phyloP scores from a whole-genome alignment of 1,284 basidiomycete genomes.

The Inonotus hispidus region DNA sequence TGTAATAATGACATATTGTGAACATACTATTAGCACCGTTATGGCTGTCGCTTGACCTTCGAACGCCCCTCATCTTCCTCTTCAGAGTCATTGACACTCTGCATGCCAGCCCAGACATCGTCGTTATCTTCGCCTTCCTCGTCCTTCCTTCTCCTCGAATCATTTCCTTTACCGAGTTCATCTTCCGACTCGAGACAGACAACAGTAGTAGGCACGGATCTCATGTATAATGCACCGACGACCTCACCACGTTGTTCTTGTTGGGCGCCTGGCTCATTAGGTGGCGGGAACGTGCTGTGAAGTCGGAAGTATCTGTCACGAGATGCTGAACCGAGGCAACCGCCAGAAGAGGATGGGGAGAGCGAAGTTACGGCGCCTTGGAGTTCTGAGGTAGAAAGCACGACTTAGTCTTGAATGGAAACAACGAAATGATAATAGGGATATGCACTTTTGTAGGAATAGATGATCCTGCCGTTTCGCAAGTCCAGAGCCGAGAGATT shows the following conservation, averaged over 20 bases:
- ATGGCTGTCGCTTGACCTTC: background rate
- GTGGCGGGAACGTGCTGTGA: conserved; percentile 59
- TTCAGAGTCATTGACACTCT: conserved; percentile 27
- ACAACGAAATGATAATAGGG: conserved; percentile 2
- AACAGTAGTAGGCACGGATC: conserved; percentile 57
- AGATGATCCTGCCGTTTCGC: conserved; percentile 65
- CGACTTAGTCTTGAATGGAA: background rate
- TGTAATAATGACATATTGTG: background rate
- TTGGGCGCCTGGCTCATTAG: conserved; percentile 43
- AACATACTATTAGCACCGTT: background rate
- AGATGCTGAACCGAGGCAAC: conserved; percentile 51
- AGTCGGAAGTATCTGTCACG: conserved; percentile 72
- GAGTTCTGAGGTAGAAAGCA: conserved; percentile 40
- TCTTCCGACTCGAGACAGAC: conserved; percentile 44
- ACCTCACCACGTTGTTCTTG: conserved; percentile 62
- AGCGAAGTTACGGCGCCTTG: conserved; percentile 65
- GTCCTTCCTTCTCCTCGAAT: conserved; percentile 14
- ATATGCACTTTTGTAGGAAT: conserved; percentile 63
- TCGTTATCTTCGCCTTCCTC: conserved; percentile 40
- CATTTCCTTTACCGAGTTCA: conserved; percentile 19
- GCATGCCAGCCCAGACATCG: conserved; percentile 36
- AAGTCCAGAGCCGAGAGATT: conserved; percentile 70
- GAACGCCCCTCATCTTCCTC: conserved; percentile 21
- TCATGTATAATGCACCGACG: conserved; percentile 64
- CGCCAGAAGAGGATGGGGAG: conserved; percentile 39